Evolutionary conservation across 176 grass and related monocot genomes (phyloP), one percentile per base, ranked within the genome.

Genomic region (Dendrocalamus sinicus): DNA sequence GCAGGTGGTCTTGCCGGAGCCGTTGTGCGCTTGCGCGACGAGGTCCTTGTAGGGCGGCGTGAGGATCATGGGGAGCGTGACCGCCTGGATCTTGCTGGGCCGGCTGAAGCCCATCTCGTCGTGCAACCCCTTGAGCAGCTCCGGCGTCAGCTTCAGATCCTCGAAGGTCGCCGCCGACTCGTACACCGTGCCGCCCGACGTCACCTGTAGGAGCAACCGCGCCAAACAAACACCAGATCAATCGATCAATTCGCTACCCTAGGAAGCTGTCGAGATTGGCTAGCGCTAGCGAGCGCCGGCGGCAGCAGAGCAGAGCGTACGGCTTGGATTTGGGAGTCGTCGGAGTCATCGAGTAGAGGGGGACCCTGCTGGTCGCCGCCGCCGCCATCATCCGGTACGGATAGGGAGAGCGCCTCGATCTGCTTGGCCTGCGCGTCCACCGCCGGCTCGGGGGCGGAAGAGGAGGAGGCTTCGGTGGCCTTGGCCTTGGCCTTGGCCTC

Each of bases 51-150:
- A 80, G 26, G 96, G 96, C 22, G 89, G 91, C 22, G 84, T 90
- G 57, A 98, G 93, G 80, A 98, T 98, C 95, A 98, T 93, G 51
- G 96, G 96, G 32, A 98, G 90, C 20, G 93, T 98, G 46, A 95
- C 57, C 1, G 91, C 95, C 88, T 95, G 93, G 71, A 98, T 95
- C 88, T 91, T 95, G 71, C 93, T 95, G 16, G 93, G 91, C 46
- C 88, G 86, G 77, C 89, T 98, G 86, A 98, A 98, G 30, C 86
- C 77, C 96, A 98, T 98, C 87, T 98, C 96, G 0, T 95, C 86
- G 70, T 89, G 89, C 41, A 98, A 81, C 40, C 96, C 93, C 73
- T 81, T 95, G 75, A 95, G 84, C 53, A 95, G 88, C 83, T 95
- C 93, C 41, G 79, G 81, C 9, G 93, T 91, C n/a, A 98, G 84